Evolutionary conservation across 106 monocot genomes (phyloP), one percentile per base, ranked within the genome.

Genomic region (Ottelia alismoides): DNA sequence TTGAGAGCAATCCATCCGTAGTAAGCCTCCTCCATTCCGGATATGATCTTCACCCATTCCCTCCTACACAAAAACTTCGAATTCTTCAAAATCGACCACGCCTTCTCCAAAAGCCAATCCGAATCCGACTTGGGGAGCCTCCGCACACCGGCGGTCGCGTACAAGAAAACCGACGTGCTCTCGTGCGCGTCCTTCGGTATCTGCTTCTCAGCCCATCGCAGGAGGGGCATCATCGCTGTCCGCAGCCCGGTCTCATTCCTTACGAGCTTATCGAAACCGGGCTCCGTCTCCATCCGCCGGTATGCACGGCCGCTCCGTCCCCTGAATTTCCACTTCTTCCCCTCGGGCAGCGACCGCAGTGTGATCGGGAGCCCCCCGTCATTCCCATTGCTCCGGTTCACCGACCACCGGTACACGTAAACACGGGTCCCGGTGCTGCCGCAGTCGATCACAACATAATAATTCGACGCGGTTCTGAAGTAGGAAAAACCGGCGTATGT

Each of bases 1-100:
- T 94, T 94, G 28, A 94, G 69, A 65, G 88, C 94, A 61, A 94
- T 74, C 94, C 94, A 94, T 60, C 94, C 94, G 66, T 81, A 94
- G 57, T 76, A 88, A 25, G 88, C 94, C 69, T 94, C 88, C 58
- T 94, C 94, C 77, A 81, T 81, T 17, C 94, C 94, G 27, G 67
- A 78, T 49, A 88, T 81, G 23, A 76, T 70, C 64, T 80, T 80
- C 14, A 94, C 69, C 76, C 87, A 73, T 20, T 76, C 78, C 63
- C 78, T 78, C 17, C 47, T 70, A 25, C 84, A 81, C 21, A 61
- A 65, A 58, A 94, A 94, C 22, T 78, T 77, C 3, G 88, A 94
- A 27, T 78, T 77, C 65, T 75, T 87, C 63, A 94, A 49, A 76
- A 94, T 81, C 11, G 57, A 58, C 87, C 80, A 83, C 14, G 84